Conservation (phyloP, 768 basidiomycete species). For the Boletus tomentosulus region DNA sequence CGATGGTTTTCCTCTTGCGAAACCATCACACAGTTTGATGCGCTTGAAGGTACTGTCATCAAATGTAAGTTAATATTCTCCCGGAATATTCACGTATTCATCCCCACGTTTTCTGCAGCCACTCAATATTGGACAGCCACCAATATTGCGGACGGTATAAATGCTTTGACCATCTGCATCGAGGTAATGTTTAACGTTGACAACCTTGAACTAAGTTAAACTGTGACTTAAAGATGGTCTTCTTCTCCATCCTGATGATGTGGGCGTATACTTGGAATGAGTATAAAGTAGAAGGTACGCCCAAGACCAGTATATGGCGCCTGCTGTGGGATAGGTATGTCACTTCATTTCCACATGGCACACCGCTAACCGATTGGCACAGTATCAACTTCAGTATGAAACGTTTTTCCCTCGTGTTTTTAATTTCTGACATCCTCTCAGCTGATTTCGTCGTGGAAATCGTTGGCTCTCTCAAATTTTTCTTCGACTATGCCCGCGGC, state of each 20-base stretch:
- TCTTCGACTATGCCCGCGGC: conserved; percentile 39
- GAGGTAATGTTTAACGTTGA: conserved; percentile 49
- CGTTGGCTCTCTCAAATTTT: conserved; percentile 55
- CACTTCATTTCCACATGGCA: neutral
- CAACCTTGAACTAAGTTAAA: conserved; percentile 4
- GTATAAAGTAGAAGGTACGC: conserved; percentile 46
- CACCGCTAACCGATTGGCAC: conserved; percentile 4
- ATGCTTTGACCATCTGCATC: conserved; percentile 76
- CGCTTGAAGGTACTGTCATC: conserved; percentile 67
- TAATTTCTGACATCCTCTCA: conserved; percentile 22
- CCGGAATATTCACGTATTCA: neutral
- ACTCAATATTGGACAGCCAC: conserved; percentile 79
- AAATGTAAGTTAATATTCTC: conserved; percentile 38
- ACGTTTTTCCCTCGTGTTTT: neutral
- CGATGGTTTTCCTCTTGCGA: neutral
- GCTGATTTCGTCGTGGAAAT: conserved; percentile 71
- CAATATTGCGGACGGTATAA: conserved; percentile 82
- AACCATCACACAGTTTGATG: conserved; percentile 46
- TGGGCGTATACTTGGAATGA: conserved; percentile 79
- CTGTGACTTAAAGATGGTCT: conserved; percentile 59
- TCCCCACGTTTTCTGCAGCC: conserved; percentile 31
- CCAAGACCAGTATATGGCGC: conserved; percentile 56
- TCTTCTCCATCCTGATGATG: conserved; percentile 73
- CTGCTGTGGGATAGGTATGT: conserved; percentile 64
- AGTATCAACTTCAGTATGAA: conserved; percentile 46